These are phyloP conservation scores for Cladosporium sp. DNA, from an alignment of 2,329 filamentous ascomycete genomes.

Conservation along the genomic window DNA sequence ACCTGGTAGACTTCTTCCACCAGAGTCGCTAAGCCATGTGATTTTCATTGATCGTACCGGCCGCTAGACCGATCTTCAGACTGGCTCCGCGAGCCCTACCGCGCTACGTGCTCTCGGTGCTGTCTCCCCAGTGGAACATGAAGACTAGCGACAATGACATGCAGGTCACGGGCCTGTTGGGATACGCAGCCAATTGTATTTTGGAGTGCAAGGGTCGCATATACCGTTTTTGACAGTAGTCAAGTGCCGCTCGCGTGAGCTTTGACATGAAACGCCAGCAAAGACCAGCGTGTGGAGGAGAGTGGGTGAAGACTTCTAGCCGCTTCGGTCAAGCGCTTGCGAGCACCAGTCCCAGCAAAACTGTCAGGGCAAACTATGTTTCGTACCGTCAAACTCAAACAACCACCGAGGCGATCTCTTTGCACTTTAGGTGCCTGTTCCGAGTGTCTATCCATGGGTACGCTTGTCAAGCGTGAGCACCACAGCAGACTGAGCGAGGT, in stretches of 20 bases:
- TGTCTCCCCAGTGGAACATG: neutral
- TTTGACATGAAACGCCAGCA: neutral
- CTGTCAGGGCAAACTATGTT: neutral
- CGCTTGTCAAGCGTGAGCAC: neutral
- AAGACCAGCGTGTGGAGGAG: neutral
- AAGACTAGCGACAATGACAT: neutral
- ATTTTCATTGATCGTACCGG: constrained; percentile 14
- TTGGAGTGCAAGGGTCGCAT: neutral
- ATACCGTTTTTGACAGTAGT: neutral
- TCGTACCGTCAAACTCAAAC: neutral
- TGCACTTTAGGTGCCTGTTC: neutral
- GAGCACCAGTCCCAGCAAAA: neutral
- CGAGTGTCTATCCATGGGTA: neutral
- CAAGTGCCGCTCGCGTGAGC: neutral
- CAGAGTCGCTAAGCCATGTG: constrained; percentile 5
- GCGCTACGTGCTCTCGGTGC: neutral
- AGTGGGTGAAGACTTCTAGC: neutral
- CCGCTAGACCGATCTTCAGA: constrained; percentile 7
- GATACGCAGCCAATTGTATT: neutral
- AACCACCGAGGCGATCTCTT: neutral
- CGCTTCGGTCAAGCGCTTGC: neutral
- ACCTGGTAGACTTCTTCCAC: constrained; percentile 2
- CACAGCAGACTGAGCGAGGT: neutral
- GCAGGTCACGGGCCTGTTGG: constrained; percentile 10
- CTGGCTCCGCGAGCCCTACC: constrained; percentile 6